A percentile compares a stretch with the other conserved stretches of the same genome.
phyloP scores from a whole-genome alignment of 139 green algal genomes.

The Yamagishiella unicocca region DNA sequence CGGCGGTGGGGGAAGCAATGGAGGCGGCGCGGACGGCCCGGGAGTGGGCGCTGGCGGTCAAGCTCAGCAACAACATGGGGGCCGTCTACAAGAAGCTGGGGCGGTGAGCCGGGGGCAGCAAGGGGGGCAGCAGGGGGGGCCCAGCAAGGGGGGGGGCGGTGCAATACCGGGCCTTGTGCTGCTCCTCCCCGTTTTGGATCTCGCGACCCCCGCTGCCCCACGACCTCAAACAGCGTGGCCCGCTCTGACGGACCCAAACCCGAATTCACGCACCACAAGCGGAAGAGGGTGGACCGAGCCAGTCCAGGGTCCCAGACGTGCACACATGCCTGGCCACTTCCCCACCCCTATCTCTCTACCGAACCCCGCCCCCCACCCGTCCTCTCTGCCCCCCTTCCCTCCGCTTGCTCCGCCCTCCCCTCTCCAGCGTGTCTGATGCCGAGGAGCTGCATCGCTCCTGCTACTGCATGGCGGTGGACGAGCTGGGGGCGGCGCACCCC shows the following conservation, averaged over 20 bases:
- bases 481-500: conserved; percentile 28
- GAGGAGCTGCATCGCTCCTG: conserved; percentile 20
- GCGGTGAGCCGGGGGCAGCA: background rate
- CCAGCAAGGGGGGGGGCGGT: background rate
- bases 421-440: background rate
- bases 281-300: too few relatives aligned
- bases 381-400: background rate
- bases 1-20: conserved; percentile 2
- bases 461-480: background rate
- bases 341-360: background rate
- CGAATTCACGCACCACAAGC: too few relatives aligned
- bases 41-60: conserved; percentile 22
- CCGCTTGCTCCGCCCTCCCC: too few relatives aligned
- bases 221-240: too few relatives aligned
- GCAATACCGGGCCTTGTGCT: too few relatives aligned
- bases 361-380: background rate
- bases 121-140: background rate
- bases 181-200: too few relatives aligned
- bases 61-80: conserved; percentile 49
- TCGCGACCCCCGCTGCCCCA: too few relatives aligned
- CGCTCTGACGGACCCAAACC: too few relatives aligned
- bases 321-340: too few relatives aligned
- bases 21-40: background rate
- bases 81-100: conserved; percentile 34
- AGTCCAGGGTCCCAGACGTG: too few relatives aligned